Percentiles rank a stretch among this genome's conserved stretches.
phyloP scores from a whole-genome alignment of 73 alveolate genomes.

The Tetrahymena borealis region DNA sequence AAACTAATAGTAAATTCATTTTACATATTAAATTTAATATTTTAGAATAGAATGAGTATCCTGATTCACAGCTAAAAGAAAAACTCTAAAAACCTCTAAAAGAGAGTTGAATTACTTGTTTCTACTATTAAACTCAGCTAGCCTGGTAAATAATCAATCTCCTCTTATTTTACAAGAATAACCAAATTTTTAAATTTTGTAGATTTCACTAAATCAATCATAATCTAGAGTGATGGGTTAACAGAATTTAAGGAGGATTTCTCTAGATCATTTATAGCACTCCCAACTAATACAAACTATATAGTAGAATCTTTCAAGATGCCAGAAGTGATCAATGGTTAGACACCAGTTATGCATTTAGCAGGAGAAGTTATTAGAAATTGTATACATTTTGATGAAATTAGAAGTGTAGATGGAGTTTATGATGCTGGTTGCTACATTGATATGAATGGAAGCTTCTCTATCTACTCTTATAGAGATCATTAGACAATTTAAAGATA shows the following conservation, averaged over 20 bases:
- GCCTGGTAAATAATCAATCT: neutral
- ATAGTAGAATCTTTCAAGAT: slow-evolving; percentile 44
- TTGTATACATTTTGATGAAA: slow-evolving; percentile 26
- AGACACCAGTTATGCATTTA: slow-evolving; percentile 42
- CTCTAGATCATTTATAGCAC: slow-evolving; percentile 46
- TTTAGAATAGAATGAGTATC: neutral
- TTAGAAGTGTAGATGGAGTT: slow-evolving; percentile 68
- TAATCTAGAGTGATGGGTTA: slow-evolving; percentile 1
- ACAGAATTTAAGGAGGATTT: slow-evolving; percentile 19
- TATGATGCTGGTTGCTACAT: slow-evolving; percentile 62
- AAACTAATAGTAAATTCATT: neutral
- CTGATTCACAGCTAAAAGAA: neutral
- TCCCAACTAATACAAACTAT: slow-evolving; percentile 52
- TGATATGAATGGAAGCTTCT: slow-evolving; percentile 42
- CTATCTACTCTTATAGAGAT: slow-evolving; percentile 57
- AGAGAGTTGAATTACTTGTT: neutral
- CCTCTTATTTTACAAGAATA: too few species aligned
- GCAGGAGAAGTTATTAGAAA: slow-evolving; percentile 43
- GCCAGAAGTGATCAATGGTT: slow-evolving; percentile 23
- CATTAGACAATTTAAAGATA: slow-evolving; percentile 22
- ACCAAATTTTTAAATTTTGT: neutral
- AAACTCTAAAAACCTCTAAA: neutral
- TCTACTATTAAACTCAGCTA: neutral
- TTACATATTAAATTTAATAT: neutral
- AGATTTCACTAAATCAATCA: neutral